Conservation (phyloP, 495 filamentous ascomycete genomes). For the Gamarada debralockiae region DNA sequence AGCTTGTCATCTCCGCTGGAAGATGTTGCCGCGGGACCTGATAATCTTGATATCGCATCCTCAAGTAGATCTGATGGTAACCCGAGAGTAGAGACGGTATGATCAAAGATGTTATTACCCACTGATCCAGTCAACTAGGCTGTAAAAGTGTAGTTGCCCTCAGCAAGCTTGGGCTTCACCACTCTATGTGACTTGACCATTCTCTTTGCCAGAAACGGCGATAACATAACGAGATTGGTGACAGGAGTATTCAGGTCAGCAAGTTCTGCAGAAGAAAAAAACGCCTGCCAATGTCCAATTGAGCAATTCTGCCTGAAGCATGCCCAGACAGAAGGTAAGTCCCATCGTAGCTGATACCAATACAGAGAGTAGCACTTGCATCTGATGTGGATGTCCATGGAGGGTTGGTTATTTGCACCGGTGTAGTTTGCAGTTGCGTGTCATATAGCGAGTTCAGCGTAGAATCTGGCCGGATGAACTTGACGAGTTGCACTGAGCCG, state of each 20-base stretch:
- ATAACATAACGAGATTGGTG: constrained; percentile 70
- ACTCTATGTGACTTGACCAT: constrained; percentile 55
- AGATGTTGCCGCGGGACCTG: constrained; percentile 21
- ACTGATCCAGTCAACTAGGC: constrained; percentile 52
- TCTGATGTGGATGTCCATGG: constrained; percentile 62
- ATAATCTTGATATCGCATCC: constrained; percentile 33
- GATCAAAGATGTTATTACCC: constrained; percentile 9
- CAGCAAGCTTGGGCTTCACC: constrained; percentile 67
- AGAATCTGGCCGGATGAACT: constrained; percentile 59
- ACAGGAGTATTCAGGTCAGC: constrained; percentile 73
- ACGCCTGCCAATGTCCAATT: constrained; percentile 72
- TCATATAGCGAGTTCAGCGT: constrained; percentile 51
- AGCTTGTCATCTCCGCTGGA: constrained; percentile 37
- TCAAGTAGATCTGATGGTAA: constrained; percentile 28
- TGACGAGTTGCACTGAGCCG: constrained; percentile 74
- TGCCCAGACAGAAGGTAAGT: constrained; percentile 79
- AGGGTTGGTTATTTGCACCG: constrained; percentile 51
- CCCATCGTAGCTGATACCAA: constrained; percentile 75
- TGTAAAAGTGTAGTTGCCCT: constrained; percentile 63
- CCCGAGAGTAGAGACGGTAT: constrained; percentile 3
- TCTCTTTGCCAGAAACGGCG: constrained; percentile 47
- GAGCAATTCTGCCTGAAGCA: constrained; percentile 65
- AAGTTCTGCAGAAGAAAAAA: constrained; percentile 54
- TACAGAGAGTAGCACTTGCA: constrained; percentile 54
- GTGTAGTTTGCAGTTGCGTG: constrained; percentile 45